These are phyloP conservation scores for Hypoxylon sp. DNA, from an alignment of 2,329 filamentous ascomycete species.

Conservation along the genomic window DNA sequence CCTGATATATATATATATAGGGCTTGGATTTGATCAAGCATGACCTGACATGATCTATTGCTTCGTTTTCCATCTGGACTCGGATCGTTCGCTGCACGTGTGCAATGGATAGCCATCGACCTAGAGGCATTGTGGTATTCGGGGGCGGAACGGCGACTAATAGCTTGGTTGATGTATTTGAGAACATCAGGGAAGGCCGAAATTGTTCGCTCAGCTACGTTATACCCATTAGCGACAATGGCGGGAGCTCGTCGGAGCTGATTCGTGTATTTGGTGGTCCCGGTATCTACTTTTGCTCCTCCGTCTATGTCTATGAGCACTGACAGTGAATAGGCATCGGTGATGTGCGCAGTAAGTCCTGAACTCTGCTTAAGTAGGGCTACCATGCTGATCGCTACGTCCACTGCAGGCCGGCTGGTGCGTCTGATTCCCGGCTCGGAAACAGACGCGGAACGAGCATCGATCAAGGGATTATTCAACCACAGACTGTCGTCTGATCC, in stretches of 20 bases:
- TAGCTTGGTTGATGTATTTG: slow-evolving; percentile 92
- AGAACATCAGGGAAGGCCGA: slow-evolving; percentile 72
- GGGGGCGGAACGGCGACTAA: slow-evolving; percentile 96
- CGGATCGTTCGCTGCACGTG: background rate
- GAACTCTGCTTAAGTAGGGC: background rate
- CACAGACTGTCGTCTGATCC: slow-evolving; percentile 78
- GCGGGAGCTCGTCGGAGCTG: slow-evolving; percentile 91
- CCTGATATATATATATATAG: background rate
- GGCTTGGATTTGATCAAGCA: background rate
- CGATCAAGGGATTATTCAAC: slow-evolving; percentile 89
- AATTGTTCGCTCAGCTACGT: slow-evolving; percentile 81
- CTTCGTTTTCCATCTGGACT: slow-evolving; percentile 1
- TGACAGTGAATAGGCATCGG: slow-evolving; percentile 49
- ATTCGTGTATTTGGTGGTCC: slow-evolving; percentile 96
- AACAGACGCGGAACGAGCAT: slow-evolving; percentile 73
- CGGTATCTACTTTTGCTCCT: slow-evolving; percentile 63
- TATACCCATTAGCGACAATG: slow-evolving; percentile 96
- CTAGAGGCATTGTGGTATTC: slow-evolving; percentile 81
- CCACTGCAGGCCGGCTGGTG: slow-evolving; percentile 79
- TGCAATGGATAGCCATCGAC: slow-evolving; percentile 43
- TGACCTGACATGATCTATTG: background rate
- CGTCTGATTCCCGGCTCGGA: slow-evolving; percentile 82
- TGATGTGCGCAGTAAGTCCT: slow-evolving; percentile 52
- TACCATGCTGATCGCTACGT: slow-evolving; percentile 7
- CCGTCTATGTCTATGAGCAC: slow-evolving; percentile 16